Base-by-base conservation (phyloP, 148 eudicot genomes). In the Rhododendron mucronatum region DNA sequence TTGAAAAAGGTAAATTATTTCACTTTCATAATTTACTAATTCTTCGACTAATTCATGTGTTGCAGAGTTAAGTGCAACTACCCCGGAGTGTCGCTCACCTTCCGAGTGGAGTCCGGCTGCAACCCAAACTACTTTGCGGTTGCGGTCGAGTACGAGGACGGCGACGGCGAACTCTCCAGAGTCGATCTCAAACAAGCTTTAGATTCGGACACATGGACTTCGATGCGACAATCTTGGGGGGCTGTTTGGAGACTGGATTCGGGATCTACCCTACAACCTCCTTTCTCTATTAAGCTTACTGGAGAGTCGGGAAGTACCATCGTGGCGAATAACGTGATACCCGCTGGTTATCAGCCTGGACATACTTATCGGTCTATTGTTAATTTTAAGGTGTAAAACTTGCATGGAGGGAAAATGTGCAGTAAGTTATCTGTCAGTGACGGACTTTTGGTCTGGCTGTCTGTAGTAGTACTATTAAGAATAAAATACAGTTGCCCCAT, bases 151-250 rank as follows among this genome's bases (percentile, higher is more conserved):
- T 88, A 51, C n/a, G 87, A 65, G n/a, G 81, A 88, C 2, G 87
- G 87, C 5, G 90, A 90, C 37, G 91, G 91, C 4, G 80, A 75
- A 51, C 85, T 88, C 26, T 18, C 51, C 7, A 23, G 85, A 0
- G 88, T 88, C 39, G 84, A 88, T 6, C 76, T 90, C 7, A 84
- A 85, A 67, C 81, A 84, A 26, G 87, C 88, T 14, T 44, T 61
- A 14, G 85, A 88, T 53, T 75, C 88, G 4, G 65, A 82, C 9
- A 7, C 67, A 5, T 90, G 88, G 87, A 33, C 13, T 53, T 87
- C 85, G 2, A 90, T 90, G 91, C 85, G 86, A 53, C 76, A 86
- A 67, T 75, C 85, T 4, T 90, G 87, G 87, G 91, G 91, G 30
- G 88, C 86, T 2, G 87, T 86, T 75, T 90, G 90, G 90, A 84